Conservation (phyloP, 2,329 filamentous ascomycete genomes). For the Fusarium mundagurra region DNA sequence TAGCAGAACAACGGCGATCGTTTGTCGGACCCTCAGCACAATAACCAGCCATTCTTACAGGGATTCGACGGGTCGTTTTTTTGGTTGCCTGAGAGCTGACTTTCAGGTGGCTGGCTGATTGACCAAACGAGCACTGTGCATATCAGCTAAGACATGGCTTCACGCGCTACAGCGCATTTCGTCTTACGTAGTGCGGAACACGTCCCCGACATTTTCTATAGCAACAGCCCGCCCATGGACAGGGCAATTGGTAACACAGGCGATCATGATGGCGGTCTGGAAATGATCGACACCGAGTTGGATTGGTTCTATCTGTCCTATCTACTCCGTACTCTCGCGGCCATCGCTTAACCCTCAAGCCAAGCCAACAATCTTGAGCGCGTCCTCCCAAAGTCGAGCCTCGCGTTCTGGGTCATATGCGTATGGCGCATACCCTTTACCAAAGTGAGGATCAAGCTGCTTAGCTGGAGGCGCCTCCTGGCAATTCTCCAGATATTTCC, state of each 20-base stretch:
- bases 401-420: conserved; percentile 23
- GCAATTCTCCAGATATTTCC: conserved; percentile 27
- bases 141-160: background rate
- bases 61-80: background rate
- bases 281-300: background rate
- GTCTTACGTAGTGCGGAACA: background rate
- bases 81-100: background rate
- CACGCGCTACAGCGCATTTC: background rate
- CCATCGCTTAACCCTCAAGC: background rate
- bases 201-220: background rate
- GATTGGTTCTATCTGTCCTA: background rate
- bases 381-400: conserved; percentile 29
- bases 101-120: background rate
- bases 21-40: background rate
- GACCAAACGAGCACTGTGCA: background rate
- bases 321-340: background rate
- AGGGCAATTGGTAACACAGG: background rate
- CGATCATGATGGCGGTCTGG: background rate
- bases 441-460: background rate
- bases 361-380: conserved; percentile 27
- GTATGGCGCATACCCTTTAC: conserved; percentile 9
- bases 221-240: background rate
- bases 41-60: background rate
- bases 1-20: background rate
- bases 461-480: conserved; percentile 1